Evolutionary conservation across 148 eudicot species (phyloP).

Genomic region (Chenopodium formosanum): DNA sequence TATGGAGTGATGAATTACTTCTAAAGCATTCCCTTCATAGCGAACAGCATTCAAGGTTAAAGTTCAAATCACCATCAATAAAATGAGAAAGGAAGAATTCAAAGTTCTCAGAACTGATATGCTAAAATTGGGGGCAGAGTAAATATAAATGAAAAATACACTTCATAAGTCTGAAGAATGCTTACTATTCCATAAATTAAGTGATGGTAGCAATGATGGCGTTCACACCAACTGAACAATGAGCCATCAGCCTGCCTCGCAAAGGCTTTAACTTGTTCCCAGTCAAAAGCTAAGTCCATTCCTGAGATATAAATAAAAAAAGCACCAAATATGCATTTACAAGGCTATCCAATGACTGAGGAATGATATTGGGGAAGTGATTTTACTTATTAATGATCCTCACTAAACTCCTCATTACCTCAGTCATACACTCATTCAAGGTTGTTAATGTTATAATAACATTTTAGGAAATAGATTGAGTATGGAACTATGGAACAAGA

Average conservation of each 20-base stretch:
- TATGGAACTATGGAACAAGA: not conserved
- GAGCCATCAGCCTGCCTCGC: constrained; percentile 79
- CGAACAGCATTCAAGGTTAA: not conserved
- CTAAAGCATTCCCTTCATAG: not conserved
- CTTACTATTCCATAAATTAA: constrained; percentile 73
- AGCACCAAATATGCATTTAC: not conserved
- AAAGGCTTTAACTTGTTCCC: constrained; percentile 85
- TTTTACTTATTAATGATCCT: not conserved
- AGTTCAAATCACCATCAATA: constrained; percentile 1
- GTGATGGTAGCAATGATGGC: constrained; percentile 71
- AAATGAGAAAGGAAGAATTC: not conserved
- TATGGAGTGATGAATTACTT: not conserved
- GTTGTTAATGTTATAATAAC: not conserved
- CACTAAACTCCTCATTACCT: not conserved
- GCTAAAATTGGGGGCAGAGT: not conserved
- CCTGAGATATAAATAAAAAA: constrained; percentile 40
- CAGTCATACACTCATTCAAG: not conserved
- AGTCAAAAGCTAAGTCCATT: constrained; percentile 77
- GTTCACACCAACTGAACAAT: constrained; percentile 93
- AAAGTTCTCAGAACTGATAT: not conserved
- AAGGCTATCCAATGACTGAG: not conserved
- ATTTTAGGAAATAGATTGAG: not conserved
- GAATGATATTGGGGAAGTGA: not conserved
- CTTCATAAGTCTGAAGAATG: not conserved
- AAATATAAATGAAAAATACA: not conserved